A percentile compares a stretch with the other conserved stretches of the same genome.
Evolutionary conservation across 306 rosid genomes (phyloP).

Genomic region (Vigna radiata): DNA sequence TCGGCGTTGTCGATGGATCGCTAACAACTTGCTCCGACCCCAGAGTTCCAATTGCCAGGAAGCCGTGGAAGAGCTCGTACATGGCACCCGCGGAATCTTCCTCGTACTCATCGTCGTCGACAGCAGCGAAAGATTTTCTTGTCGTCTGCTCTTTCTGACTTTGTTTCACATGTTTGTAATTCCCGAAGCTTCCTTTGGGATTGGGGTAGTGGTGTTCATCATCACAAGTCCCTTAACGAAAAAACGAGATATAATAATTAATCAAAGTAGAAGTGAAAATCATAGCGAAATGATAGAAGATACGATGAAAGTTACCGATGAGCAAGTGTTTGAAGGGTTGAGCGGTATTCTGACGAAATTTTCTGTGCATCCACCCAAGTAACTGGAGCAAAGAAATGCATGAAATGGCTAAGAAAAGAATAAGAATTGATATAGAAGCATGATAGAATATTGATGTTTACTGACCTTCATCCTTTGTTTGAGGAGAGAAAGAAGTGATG

Average conservation of each 20-base stretch:
- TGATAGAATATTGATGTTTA: constrained; percentile 25
- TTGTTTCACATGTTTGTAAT: constrained; percentile 58
- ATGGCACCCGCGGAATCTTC: constrained; percentile 62
- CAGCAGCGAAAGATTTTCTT: constrained; percentile 63
- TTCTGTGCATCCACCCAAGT: constrained; percentile 91
- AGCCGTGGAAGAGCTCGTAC: constrained; percentile 81
- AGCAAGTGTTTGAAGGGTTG: constrained; percentile 69
- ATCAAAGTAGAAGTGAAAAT: too few relatives aligned
- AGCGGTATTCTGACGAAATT: constrained; percentile 73
- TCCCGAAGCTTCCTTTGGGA: constrained; percentile 57
- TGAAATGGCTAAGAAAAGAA: background rate
- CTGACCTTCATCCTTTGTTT: constrained; percentile 72
- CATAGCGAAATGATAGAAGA: background rate
- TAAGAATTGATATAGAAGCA: too few relatives aligned
- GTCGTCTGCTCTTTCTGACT: constrained; percentile 49
- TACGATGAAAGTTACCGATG: constrained; percentile 57
- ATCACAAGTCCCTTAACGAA: constrained; percentile 56
- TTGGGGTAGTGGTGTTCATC: constrained; percentile 67
- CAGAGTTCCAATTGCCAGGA: constrained; percentile 89
- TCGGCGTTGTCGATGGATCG: constrained; percentile 77
- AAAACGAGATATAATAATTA: background rate
- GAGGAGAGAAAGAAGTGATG: constrained; percentile 20
- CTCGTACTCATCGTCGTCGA: constrained; percentile 64
- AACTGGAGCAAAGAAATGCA: constrained; percentile 53
- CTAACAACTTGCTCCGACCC: constrained; percentile 65